Base-by-base conservation (phyloP, 2,329 filamentous ascomycete genomes). In the Paradendryphiella salina region DNA sequence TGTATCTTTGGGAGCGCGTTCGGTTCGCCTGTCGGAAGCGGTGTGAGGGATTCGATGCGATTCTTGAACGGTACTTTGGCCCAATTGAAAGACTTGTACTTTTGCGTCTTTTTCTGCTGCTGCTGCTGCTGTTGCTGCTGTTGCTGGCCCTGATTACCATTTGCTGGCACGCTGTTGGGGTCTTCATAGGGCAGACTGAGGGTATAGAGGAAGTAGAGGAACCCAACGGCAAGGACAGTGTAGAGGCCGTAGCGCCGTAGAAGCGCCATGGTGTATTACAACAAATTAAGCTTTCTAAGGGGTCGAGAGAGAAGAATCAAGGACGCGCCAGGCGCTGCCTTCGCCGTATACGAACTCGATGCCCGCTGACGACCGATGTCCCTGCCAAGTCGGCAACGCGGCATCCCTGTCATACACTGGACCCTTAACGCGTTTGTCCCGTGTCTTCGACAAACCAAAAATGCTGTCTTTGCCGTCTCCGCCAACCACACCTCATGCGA, bases 1-100 rank as follows among this genome's bases (percentile, higher is more conserved):
- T 80, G 77, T 26, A 79, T 72, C 44, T 64, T 70, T 0, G 77
- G 76, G 1, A 79, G 68, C 38, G 65, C 59, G 11, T 58, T 60
- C 1, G 75, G 73, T 18, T 66, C 61, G 13, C 61, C 71, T 3
- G 66, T 71, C 8, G 77, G 77, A 20, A 79, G 54, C 10, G 66
- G 60, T 6, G 63, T 69, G 33, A 74, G 55, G 7, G 62, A 61
- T 17, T 66, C 57, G 37, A 77, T 67, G 8, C 73, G 75, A 56
- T 77, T 72, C 31, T 72, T 67, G n/a, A 74, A 60, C 1, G 71
- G 66, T 2, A 78, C 63, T 21, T 70, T 64, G 15, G 61, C 64
- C 77, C 77, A 79, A 28, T 74, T 59, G 52, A 75, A 66, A 1
- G 56, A 58, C 11, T 62, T 57, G 43, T 51, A 58, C 8, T 54